phyloP scores from a whole-genome alignment of 2,329 filamentous ascomycete species.

The Aspergillus tubingensis region DNA sequence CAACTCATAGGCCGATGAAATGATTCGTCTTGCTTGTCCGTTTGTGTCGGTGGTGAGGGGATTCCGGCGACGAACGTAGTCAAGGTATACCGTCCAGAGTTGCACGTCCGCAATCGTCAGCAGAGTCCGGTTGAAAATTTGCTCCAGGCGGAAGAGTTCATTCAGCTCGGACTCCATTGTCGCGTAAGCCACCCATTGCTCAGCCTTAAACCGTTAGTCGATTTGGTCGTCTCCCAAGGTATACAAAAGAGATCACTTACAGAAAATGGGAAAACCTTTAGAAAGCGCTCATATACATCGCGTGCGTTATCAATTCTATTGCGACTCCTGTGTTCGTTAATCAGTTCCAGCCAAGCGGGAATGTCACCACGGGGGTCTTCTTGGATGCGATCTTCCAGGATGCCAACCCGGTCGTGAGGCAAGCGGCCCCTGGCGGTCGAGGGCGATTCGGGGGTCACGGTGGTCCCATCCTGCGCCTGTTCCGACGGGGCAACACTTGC shows the following conservation, averaged over 20 bases:
- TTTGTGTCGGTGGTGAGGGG: conserved; percentile 78
- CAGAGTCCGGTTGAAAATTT: conserved; percentile 79
- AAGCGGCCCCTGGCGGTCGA: conserved; percentile 55
- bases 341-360: conserved; percentile 86
- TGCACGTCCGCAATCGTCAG: conserved; percentile 78
- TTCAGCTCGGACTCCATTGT: conserved; percentile 88
- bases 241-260: conserved; percentile 60
- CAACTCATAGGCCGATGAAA: conserved; percentile 88
- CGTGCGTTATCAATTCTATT: conserved; percentile 81
- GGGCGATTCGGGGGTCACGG: conserved; percentile 48
- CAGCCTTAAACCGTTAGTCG: conserved; percentile 64
- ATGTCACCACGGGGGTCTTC: conserved; percentile 92
- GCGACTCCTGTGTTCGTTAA: conserved; percentile 78
- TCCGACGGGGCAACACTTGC: conserved; percentile 34
- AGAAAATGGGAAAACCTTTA: conserved; percentile 83
- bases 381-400: conserved; percentile 86
- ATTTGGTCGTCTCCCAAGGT: not conserved
- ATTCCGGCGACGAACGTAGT: conserved; percentile 90
- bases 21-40: conserved; percentile 73
- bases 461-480: conserved; percentile 38
- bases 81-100: conserved; percentile 90
- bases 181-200: conserved; percentile 86
- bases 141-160: conserved; percentile 76
- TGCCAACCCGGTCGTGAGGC: conserved; percentile 72
- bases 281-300: conserved; percentile 79